Evolutionary conservation across 345 rosid genomes (phyloP).

Genomic region (Sonneratia caseolaris): DNA sequence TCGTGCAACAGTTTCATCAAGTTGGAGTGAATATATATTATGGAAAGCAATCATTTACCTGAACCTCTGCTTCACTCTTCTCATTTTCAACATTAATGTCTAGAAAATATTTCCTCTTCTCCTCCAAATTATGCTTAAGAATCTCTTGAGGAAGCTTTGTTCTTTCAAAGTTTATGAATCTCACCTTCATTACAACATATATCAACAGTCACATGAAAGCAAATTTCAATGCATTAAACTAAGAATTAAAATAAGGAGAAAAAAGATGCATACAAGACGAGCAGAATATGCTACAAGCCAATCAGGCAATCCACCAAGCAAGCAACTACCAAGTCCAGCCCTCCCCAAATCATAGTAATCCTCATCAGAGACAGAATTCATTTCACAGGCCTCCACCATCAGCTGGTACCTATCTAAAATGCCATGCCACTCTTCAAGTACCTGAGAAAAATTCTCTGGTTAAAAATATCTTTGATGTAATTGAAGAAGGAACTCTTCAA

Average conservation of each 20-base stretch:
- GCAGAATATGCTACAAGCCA: slow-evolving; percentile 96
- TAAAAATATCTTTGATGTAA: neutral
- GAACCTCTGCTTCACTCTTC: slow-evolving; percentile 99
- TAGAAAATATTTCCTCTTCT: slow-evolving; percentile 71
- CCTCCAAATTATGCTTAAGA: slow-evolving; percentile 85
- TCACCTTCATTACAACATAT: slow-evolving; percentile 53
- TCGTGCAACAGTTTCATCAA: neutral
- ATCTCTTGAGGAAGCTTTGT: slow-evolving; percentile 96
- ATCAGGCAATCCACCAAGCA: slow-evolving; percentile 95
- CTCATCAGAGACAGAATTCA: slow-evolving; percentile 79
- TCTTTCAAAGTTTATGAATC: slow-evolving; percentile 91
- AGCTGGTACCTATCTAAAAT: slow-evolving; percentile 70
- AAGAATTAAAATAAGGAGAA: neutral
- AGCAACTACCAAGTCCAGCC: slow-evolving; percentile 95
- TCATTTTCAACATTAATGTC: slow-evolving; percentile 77
- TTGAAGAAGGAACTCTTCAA: neutral
- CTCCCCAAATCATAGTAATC: slow-evolving; percentile 95
- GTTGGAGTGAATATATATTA: neutral
- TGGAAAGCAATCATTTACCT: slow-evolving; percentile 38
- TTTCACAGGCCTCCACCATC: slow-evolving; percentile 85
- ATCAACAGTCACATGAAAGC: neutral
- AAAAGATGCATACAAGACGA: slow-evolving; percentile 54
- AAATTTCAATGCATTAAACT: slow-evolving; percentile 9
- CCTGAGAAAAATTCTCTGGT: slow-evolving; percentile 36
- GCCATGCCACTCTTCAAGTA: slow-evolving; percentile 87